Conservation (phyloP, 148 eudicot species). For the Vaccinium vitisidaea region DNA sequence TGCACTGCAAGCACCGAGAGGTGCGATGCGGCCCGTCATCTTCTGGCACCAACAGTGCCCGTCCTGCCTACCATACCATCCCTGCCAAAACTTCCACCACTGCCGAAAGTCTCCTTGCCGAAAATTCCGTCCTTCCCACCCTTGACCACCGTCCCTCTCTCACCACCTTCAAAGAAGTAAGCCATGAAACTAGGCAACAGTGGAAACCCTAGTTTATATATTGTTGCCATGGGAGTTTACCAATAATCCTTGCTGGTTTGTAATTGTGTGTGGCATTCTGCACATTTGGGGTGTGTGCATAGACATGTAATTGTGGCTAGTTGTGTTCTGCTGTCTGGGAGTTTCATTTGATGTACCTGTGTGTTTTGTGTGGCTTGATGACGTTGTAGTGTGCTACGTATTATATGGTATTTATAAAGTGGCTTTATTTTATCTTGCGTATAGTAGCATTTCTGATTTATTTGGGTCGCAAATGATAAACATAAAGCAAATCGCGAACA, state of each 20-base stretch:
- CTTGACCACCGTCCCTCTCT: not conserved
- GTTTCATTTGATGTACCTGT: not conserved
- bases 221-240: not conserved
- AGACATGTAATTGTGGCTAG: not conserved
- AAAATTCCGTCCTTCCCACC: not conserved
- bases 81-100: not conserved
- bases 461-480: not conserved
- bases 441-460: not conserved
- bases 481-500: not conserved
- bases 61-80: not conserved
- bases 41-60: not conserved
- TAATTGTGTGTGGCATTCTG: not conserved
- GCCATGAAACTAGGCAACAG: not conserved
- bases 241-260: not conserved
- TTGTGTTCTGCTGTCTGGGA: no score
- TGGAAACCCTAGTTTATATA: not conserved
- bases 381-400: not conserved
- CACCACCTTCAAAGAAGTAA: slow-evolving; percentile 15
- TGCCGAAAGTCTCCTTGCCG: not conserved
- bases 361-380: not conserved
- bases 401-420: not conserved
- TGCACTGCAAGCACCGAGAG: slow-evolving; percentile 5
- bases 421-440: not conserved
- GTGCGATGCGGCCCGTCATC: slow-evolving; percentile 10
- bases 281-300: not conserved